These are phyloP conservation scores for Crithidia mellificae DNA, from an alignment of 208 protist species.

Conservation along the genomic window DNA sequence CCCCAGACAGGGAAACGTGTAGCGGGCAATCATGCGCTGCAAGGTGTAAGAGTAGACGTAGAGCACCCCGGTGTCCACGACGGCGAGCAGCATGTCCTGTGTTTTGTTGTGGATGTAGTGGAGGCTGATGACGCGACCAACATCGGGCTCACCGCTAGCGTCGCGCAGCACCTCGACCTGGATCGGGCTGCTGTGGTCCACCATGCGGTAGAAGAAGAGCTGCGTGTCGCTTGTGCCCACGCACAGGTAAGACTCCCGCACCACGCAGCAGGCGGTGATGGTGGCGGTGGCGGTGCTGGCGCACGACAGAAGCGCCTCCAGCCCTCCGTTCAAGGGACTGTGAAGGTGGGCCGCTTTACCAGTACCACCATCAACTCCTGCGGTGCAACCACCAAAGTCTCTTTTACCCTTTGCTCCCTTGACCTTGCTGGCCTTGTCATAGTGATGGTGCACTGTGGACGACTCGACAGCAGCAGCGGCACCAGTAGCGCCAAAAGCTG, in stretches of 20 bases:
- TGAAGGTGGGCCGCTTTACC: not conserved
- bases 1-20: conserved; percentile 23
- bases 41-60: conserved; percentile 74
- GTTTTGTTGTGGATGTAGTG: conserved; percentile 71
- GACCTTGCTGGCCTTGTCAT: not conserved
- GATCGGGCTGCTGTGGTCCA: conserved; percentile 56
- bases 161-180: conserved; percentile 54
- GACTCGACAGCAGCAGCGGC: not conserved
- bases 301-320: not conserved
- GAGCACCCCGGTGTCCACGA: conserved; percentile 72
- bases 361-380: not conserved
- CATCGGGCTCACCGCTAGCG: conserved; percentile 40
- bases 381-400: too few relatives aligned
- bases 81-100: conserved; percentile 69
- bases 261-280: conserved; percentile 83
- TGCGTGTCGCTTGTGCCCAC: conserved; percentile 71
- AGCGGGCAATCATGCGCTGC: conserved; percentile 44
- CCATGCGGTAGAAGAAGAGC: conserved; percentile 79
- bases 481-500: conserved; percentile 4
- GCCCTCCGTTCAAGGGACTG: not conserved
- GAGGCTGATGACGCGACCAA: conserved; percentile 65
- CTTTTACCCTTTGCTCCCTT: not conserved
- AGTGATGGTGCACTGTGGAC: too few relatives aligned
- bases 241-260: conserved; percentile 80
- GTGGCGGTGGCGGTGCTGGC: conserved; percentile 30